These are phyloP conservation scores for Sporothrix protearum DNA, from an alignment of 2,329 filamentous ascomycete genomes.

Conservation along the genomic window DNA sequence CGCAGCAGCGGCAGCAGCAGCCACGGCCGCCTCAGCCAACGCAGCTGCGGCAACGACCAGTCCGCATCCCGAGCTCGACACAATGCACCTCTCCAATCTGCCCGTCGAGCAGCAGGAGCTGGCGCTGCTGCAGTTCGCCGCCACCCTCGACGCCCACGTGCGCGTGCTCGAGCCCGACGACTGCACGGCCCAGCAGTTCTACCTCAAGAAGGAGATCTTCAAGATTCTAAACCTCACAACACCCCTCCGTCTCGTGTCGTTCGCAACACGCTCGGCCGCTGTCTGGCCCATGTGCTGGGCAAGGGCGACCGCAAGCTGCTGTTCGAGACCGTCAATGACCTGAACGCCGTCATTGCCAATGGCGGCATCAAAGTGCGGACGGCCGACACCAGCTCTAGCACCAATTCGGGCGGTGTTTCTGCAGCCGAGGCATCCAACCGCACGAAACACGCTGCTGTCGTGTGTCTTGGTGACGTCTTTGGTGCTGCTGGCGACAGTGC, in stretches of 20 bases:
- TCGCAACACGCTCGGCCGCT: conserved; percentile 81
- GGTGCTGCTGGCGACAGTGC: conserved; percentile 91
- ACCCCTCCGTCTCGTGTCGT: conserved; percentile 81
- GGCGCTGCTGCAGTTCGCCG: conserved; percentile 84
- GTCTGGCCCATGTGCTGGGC: conserved; percentile 75
- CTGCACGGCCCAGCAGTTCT: conserved; percentile 82
- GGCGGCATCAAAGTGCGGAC: conserved; percentile 74
- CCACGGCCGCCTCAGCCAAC: conserved; percentile 30
- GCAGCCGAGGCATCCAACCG: conserved; percentile 60
- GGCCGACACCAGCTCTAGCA: conserved; percentile 50
- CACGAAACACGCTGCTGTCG: conserved; percentile 80
- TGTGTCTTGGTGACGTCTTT: conserved; percentile 84
- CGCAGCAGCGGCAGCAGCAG: conserved; percentile 33
- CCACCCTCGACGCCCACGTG: conserved; percentile 77
- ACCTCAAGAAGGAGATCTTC: conserved; percentile 90
- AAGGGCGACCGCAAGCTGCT: conserved; percentile 87
- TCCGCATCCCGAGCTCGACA: conserved; percentile 74
- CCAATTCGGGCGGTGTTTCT: conserved; percentile 49
- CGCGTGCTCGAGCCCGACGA: conserved; percentile 69
- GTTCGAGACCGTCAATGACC: conserved; percentile 90
- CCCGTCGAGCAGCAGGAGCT: conserved; percentile 94
- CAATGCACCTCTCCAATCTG: conserved; percentile 82
- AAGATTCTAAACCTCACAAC: conserved; percentile 81
- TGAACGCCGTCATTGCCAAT: conserved; percentile 62
- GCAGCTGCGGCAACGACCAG: conserved; percentile 40